Percentiles rank a stretch among this genome's conserved stretches.
phyloP scores from a whole-genome alignment of 371 early-diverging fungal genomes.

The Mucor irregularis region DNA sequence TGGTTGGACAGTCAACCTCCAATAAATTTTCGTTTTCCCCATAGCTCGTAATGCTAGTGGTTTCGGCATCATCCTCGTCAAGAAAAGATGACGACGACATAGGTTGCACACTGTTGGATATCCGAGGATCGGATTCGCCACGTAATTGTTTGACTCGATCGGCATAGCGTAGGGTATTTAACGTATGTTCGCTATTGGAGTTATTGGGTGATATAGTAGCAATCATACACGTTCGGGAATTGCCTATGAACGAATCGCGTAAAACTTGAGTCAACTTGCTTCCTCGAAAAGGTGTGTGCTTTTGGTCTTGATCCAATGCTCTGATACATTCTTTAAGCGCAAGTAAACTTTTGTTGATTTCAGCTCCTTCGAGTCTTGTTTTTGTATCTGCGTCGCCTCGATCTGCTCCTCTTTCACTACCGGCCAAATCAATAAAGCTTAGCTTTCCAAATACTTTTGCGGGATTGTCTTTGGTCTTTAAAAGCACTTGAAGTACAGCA shows the following conservation, averaged over 20 bases:
- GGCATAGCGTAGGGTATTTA: constrained; percentile 98
- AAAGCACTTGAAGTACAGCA: constrained; percentile 69
- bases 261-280: constrained; percentile 95
- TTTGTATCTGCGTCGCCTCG: constrained; percentile 84
- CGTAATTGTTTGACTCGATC: constrained; percentile 57
- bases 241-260: constrained; percentile 96
- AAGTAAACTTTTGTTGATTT: constrained; percentile 96
- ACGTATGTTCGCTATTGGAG: constrained; percentile 91
- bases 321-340: constrained; percentile 98
- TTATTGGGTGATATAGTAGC: constrained; percentile 93
- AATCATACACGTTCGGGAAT: constrained; percentile 94
- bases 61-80: neutral
- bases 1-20: constrained; percentile 43
- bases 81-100: neutral
- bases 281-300: constrained; percentile 95
- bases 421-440: constrained; percentile 98
- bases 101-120: constrained; percentile 2
- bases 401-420: constrained; percentile 98
- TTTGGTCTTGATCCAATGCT: constrained; percentile 89
- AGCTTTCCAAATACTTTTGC: constrained; percentile 78
- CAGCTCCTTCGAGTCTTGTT: constrained; percentile 90
- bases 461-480: constrained; percentile 44
- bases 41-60: constrained; percentile 9
- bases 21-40: constrained; percentile 44
- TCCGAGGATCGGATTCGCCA: constrained; percentile 44